phyloP scores from a whole-genome alignment of 192 early-diverging fungal genomes.

The Coemansia sp. region DNA sequence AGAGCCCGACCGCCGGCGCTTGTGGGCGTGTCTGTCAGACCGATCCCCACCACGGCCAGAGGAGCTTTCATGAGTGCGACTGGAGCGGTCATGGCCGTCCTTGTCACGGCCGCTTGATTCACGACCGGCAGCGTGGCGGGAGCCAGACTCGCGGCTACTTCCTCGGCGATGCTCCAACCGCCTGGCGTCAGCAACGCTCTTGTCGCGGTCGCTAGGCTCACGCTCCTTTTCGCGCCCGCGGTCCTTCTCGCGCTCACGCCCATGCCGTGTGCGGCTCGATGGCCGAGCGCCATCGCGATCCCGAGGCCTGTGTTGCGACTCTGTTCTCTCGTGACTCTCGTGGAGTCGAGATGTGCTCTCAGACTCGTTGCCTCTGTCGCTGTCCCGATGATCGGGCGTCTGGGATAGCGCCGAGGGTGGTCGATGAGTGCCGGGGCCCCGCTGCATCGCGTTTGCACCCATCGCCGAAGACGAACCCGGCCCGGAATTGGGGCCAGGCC shows the following conservation, averaged over 20 bases:
- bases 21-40: conserved; percentile 22
- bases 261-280: conserved; percentile 27
- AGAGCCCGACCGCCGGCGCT: conserved; percentile 48
- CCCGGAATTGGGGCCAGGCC: conserved; percentile 11
- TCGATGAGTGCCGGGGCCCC: neutral
- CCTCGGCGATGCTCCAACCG: conserved; percentile 37
- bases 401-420: neutral
- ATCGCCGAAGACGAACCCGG: neutral
- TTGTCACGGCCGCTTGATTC: conserved; percentile 14
- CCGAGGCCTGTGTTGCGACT: conserved; percentile 23
- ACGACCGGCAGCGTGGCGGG: conserved; percentile 11
- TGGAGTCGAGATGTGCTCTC: conserved; percentile 26
- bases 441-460: conserved; percentile 8
- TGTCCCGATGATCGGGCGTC: conserved; percentile 25
- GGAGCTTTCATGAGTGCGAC: conserved; percentile 7
- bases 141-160: conserved; percentile 24
- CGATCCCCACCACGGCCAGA: conserved; percentile 15
- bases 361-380: conserved; percentile 34
- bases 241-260: conserved; percentile 16
- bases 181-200: conserved; percentile 6
- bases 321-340: conserved; percentile 26
- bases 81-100: conserved; percentile 11
- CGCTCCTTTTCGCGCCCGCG: conserved; percentile 3
- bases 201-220: conserved; percentile 15
- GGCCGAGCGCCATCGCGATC: conserved; percentile 19